Conservation (phyloP, 306 rosid species). For the Cucurbita pepo region DNA sequence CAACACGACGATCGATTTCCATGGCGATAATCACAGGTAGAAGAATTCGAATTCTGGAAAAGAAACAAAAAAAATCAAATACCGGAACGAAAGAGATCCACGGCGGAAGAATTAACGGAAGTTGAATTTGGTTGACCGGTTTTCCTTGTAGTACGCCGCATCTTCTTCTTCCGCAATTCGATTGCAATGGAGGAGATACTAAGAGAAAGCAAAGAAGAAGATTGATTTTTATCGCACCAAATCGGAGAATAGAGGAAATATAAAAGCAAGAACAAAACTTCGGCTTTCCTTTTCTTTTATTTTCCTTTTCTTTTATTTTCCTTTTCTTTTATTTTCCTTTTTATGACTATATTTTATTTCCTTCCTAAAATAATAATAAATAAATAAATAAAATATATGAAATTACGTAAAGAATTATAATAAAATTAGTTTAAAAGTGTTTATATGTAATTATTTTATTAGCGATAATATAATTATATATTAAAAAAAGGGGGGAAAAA, state of each 20-base stretch:
- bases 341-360: no score
- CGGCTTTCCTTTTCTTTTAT: neutral
- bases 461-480: no score
- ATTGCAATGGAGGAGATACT: neutral
- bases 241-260: neutral
- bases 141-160: constrained; percentile 67
- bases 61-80: neutral
- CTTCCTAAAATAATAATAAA: no score
- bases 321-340: neutral
- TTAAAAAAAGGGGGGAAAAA: no score
- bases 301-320: neutral
- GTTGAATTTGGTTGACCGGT: constrained; percentile 69
- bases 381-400: no score
- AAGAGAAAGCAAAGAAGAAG: neutral
- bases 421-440: no score
- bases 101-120: constrained; percentile 43
- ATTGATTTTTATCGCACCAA: neutral
- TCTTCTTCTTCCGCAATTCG: constrained; percentile 23
- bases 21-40: neutral
- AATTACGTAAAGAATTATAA: no score
- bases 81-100: constrained; percentile 85
- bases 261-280: neutral
- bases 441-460: no score
- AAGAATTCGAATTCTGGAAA: neutral
- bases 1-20: neutral